Evolutionary conservation across 805 yeast genomes (phyloP).

Genomic region (Pichia phayaonensis): DNA sequence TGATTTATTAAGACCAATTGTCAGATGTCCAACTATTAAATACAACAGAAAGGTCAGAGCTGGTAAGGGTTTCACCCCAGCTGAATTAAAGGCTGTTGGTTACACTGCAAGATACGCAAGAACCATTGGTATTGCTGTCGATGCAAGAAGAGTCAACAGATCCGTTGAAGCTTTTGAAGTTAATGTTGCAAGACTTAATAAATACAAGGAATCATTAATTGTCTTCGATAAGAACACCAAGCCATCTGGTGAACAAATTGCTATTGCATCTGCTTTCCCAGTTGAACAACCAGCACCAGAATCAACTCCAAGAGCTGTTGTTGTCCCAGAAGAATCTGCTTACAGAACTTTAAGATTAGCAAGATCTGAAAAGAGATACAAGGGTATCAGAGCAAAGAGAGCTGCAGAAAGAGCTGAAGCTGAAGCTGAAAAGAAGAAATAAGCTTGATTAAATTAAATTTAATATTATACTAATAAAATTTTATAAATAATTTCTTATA

Average conservation of each 20-base stretch:
- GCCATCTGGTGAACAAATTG: conserved; percentile 72
- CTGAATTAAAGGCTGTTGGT: conserved; percentile 98
- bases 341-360: conserved; percentile 94
- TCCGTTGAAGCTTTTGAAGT: conserved; percentile 89
- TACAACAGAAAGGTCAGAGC: conserved; percentile 99
- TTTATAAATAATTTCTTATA: neutral
- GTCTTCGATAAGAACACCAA: conserved; percentile 87
- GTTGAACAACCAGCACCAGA: conserved; percentile 71
- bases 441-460: conserved; percentile 28
- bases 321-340: conserved; percentile 62
- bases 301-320: conserved; percentile 83
- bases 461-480: neutral
- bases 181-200: conserved; percentile 94
- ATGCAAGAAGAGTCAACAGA: conserved; percentile 99
- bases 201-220: conserved; percentile 91
- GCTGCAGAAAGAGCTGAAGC: conserved; percentile 97
- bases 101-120: conserved; percentile 91
- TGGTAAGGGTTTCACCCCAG: conserved; percentile 98
- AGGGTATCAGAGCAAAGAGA: conserved; percentile 97
- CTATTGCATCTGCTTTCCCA: conserved; percentile 81
- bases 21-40: conserved; percentile 96
- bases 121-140: conserved; percentile 97
- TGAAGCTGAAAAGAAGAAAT: conserved; percentile 99
- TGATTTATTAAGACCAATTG: conserved; percentile 94
- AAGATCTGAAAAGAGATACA: conserved; percentile 87